These are phyloP conservation scores for Aspergillus sp. DNA, from an alignment of 2,329 filamentous ascomycete genomes.

Conservation along the genomic window DNA sequence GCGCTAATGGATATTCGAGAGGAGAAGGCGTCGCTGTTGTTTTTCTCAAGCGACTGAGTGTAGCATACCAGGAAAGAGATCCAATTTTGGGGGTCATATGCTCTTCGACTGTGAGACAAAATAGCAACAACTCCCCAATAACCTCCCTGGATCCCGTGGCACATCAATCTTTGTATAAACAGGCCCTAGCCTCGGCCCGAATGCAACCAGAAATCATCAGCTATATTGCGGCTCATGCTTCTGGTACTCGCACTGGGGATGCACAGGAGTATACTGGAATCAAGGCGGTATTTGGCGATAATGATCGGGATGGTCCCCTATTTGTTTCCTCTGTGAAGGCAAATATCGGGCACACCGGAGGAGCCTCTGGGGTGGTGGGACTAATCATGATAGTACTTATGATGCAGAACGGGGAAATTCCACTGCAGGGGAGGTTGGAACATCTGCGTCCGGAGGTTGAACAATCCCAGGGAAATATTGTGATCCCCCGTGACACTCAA, in stretches of 20 bases:
- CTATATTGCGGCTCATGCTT: conserved; percentile 35
- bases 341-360: conserved; percentile 35
- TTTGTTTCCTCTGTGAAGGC: conserved; percentile 33
- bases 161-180: conserved; percentile 27
- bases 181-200: conserved; percentile 17
- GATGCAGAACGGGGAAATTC: conserved; percentile 26
- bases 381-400: conserved; percentile 32
- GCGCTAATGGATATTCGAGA: conserved; percentile 11
- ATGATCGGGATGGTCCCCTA: conserved; percentile 4
- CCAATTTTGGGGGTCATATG: conserved; percentile 45
- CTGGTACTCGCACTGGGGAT: conserved; percentile 31
- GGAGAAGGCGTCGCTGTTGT: conserved; percentile 7
- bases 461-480: conserved; percentile 8
- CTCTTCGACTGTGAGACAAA: conserved; percentile 29
- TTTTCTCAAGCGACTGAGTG: conserved; percentile 31
- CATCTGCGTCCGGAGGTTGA: conserved; percentile 23
- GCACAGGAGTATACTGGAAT: conserved; percentile 26
- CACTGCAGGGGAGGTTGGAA: conserved; percentile 28
- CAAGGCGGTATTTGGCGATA: conserved; percentile 15
- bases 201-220: conserved; percentile 23
- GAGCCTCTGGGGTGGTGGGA: conserved; percentile 29
- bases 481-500: conserved; percentile 10
- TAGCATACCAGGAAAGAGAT: conserved; percentile 47
- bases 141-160: conserved; percentile 16
- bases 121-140: conserved; percentile 20